Base-by-base conservation (phyloP, 345 rosid genomes). In the Rubroshorea leprosula region DNA sequence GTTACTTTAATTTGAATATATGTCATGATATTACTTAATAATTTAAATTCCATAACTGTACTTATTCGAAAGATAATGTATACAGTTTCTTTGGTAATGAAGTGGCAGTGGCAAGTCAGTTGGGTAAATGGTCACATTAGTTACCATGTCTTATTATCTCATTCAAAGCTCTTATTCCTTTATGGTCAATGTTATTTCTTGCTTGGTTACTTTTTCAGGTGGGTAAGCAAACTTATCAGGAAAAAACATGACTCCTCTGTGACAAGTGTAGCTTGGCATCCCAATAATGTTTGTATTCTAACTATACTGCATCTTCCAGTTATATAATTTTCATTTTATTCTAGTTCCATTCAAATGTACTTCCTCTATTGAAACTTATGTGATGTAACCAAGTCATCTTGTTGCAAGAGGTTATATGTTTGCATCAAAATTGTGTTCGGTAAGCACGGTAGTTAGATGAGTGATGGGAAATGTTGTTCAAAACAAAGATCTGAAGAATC, bases 201-300 rank as follows among this genome's bases (percentile, higher is more conserved):
- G 55, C 62, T 17, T 62, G 55, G 24, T 66, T 18, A 53, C 20
- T 44, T 65, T 60, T 70, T 44, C 82, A 93, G 99, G 99, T 93
- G 99, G 99, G 97, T 93, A 56, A 93, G 99, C 75, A 93, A 89
- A 74, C 92, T 93, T 64, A 83, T 89, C 68, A 83, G 96, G 80
- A 93, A 87, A 72, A 78, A 80, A 53, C 97, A 93, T 29, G 81
- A 85, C 60, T 89, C 97, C 39, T 93, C 99, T 21, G 97, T 93
- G 72, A 93, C 97, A 60, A 73, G 79, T 68, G 87, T 89, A 72
- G 97, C 97, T 19, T 93, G 99, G 97, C 99, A 93, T 74, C 99
- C 97, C 58, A 85, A 93, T 67, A 93, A 89, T 78, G 99, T 89
- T n/a, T 0, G 94, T 74, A 46, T 51, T 58, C 57, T 38, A 24